phyloP scores from a whole-genome alignment of 371 early-diverging fungal species.

The Mucor saturninus region DNA sequence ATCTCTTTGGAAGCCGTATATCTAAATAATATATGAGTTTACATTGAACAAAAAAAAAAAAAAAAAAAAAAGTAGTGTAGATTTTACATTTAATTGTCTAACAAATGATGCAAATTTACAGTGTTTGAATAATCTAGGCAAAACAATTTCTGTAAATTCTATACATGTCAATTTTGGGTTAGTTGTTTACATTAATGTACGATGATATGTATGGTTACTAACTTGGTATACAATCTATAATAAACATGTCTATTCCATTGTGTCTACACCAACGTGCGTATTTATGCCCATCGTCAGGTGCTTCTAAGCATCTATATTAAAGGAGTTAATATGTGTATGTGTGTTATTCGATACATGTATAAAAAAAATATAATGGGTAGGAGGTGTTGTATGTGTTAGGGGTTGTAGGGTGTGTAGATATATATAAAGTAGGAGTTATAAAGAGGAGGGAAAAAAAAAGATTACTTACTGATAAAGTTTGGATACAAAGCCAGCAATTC shows the following conservation, averaged over 20 bases:
- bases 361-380: neutral
- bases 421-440: conserved; percentile 1
- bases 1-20: conserved; percentile 56
- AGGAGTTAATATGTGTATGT: conserved; percentile 6
- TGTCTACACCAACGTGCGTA: conserved; percentile 46
- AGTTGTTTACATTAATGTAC: neutral
- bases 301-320: conserved; percentile 37
- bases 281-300: conserved; percentile 41
- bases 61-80: neutral
- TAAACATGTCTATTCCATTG: conserved; percentile 48
- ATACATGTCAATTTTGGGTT: neutral
- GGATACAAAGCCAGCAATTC: conserved; percentile 46
- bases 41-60: neutral
- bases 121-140: conserved; percentile 53
- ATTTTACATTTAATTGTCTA: conserved; percentile 52
- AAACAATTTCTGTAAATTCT: conserved; percentile 53
- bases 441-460: neutral
- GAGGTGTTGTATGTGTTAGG: conserved; percentile 2
- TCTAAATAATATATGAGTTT: conserved; percentile 22
- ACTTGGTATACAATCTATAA: conserved; percentile 48
- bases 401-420: neutral
- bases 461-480: conserved; percentile 43
- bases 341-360: neutral
- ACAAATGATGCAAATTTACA: conserved; percentile 60
- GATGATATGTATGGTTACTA: conserved; percentile 7